Evolutionary conservation across 2,329 filamentous ascomycete genomes (phyloP).

Genomic region (Colletotrichum liaoningense): DNA sequence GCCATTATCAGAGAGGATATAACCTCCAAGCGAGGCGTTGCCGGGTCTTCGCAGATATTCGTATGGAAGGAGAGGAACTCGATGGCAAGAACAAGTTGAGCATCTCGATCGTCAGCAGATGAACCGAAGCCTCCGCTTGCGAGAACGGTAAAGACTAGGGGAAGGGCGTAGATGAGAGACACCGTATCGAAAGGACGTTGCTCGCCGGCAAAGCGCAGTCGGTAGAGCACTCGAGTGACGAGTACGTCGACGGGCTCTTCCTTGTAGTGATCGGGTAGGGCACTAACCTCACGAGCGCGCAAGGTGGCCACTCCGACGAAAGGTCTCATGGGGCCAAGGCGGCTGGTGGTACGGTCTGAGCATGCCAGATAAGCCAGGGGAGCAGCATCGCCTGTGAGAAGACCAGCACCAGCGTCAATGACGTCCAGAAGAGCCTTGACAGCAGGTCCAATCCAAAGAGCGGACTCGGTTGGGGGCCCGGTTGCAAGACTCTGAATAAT

Average conservation of each 20-base stretch:
- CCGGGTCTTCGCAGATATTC: slow-evolving; percentile 78
- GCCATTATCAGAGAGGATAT: slow-evolving; percentile 78
- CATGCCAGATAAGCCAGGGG: slow-evolving; percentile 84
- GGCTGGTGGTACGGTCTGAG: slow-evolving; percentile 77
- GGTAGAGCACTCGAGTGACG: slow-evolving; percentile 89
- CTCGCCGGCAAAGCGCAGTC: slow-evolving; percentile 88
- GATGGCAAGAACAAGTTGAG: slow-evolving; percentile 88
- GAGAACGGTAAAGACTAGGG: slow-evolving; percentile 83
- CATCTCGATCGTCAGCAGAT: slow-evolving; percentile 82
- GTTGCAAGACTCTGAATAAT: slow-evolving; percentile 85
- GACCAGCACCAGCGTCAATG: slow-evolving; percentile 82
- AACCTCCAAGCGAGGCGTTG: slow-evolving; percentile 81
- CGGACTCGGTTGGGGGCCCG: slow-evolving; percentile 89
- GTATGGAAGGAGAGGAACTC: slow-evolving; percentile 94
- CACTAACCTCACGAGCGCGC: slow-evolving; percentile 79
- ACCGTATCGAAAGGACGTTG: slow-evolving; percentile 93
- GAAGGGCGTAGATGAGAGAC: slow-evolving; percentile 88
- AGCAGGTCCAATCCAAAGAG: slow-evolving; percentile 87
- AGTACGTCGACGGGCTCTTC: slow-evolving; percentile 87
- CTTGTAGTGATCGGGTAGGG: slow-evolving; percentile 77
- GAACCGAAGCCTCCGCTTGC: slow-evolving; percentile 81
- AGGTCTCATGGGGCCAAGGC: slow-evolving; percentile 80
- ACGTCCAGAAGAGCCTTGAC: slow-evolving; percentile 78
- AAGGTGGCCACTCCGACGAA: slow-evolving; percentile 92
- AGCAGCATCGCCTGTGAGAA: slow-evolving; percentile 84